Base-by-base conservation (phyloP, 129 eudicot species). In the Flaveria bidentis region DNA sequence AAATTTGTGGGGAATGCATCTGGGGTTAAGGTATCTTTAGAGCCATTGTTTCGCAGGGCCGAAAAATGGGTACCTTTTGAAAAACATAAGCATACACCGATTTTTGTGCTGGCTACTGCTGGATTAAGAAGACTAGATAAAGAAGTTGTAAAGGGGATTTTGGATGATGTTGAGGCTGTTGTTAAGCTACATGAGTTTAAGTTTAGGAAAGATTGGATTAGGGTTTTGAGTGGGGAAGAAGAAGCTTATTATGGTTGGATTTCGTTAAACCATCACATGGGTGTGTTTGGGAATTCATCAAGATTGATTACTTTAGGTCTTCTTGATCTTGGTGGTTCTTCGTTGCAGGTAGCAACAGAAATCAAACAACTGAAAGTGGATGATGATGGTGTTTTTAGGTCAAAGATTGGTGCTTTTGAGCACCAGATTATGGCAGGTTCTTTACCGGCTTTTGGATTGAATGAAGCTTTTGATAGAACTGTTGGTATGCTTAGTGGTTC, bases 161-260 rank as follows among this genome's bases (percentile, higher is more conserved):
- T 90, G 84, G 81, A 73, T 63, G 95, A 93, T 78, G 80, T 88
- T 1, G 89, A 78, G 82, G 67, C 4, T 33, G 89, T 93, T 57
- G 86, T 93, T 18, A 86, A 76, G 85, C 82, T 84, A 14, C 96
- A 90, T 39, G 45, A 69, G 41, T 92, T 92, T 82, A 44, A 63
- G 85, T 68, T 74, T 60, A 82, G 62, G 53, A 87, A 70, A 64
- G 83, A 73, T 42, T 90, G 96, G 98, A 86, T 93, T 73, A 84
- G 95, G 89, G 92, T 90, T 41, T 86, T 93, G 89, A 93, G 87
- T 80, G 98, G 98, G 72, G 91, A 83, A 63, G 96, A 93, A 80
- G 98, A 93, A 76, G 98, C 95, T 20, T 87, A 88, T 60, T 93
- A 93, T 78, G 98, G 96, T 71, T 93, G 98, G 98, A 88, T 88